Conservation (phyloP, 345 rosid genomes). For the Eucalyptus pumila region DNA sequence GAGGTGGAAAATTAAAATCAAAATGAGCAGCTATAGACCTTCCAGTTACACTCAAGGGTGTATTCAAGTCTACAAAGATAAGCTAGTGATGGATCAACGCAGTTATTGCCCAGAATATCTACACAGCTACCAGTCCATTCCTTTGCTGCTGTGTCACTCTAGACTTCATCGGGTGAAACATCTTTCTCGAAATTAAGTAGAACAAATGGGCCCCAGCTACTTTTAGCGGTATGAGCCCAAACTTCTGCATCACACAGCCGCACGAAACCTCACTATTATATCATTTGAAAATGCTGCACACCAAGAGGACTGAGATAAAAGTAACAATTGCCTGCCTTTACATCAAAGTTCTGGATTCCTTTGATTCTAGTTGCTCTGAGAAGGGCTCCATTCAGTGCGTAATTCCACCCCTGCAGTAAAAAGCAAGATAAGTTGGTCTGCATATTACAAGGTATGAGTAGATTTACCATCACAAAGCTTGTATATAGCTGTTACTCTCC, state of each 20-base stretch:
- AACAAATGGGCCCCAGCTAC: constrained; percentile 90
- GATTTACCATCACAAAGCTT: background rate
- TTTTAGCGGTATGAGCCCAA: constrained; percentile 55
- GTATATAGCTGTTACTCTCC: background rate
- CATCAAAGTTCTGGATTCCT: constrained; percentile 45
- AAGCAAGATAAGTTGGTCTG: background rate
- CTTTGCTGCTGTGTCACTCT: constrained; percentile 14
- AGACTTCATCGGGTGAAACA: constrained; percentile 7
- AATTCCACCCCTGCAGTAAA: constrained; percentile 73
- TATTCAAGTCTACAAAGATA: constrained; percentile 68
- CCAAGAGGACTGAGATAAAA: background rate
- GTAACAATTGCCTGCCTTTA: constrained; percentile 28
- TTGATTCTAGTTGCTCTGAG: constrained; percentile 61
- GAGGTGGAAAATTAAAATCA: background rate
- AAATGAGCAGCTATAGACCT: constrained; percentile 21
- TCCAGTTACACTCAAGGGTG: constrained; percentile 77
- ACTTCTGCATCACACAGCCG: constrained; percentile 34
- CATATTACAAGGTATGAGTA: background rate
- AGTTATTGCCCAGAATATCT: constrained; percentile 34
- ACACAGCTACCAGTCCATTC: constrained; percentile 82
- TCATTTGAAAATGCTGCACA: background rate
- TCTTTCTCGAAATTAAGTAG: constrained; percentile 46
- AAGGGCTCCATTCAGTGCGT: constrained; percentile 65
- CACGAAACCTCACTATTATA: constrained; percentile 2
- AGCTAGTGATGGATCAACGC: constrained; percentile 50